Evolutionary conservation across 176 grass and related monocot genomes (phyloP), one percentile per base, ranked within the genome.

Genomic region (Secale cereale): DNA sequence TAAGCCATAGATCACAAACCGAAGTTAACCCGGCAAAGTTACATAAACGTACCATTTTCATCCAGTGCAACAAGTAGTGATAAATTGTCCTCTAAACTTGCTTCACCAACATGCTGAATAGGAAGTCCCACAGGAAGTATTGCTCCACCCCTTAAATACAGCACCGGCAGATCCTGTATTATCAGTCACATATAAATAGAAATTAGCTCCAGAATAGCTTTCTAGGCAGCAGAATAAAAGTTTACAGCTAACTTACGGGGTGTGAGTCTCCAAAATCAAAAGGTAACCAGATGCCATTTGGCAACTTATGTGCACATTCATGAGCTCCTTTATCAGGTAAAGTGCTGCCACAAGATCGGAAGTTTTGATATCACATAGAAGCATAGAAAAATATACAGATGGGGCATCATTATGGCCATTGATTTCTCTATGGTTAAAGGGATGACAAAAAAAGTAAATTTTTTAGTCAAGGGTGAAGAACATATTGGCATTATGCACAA

Each of bases 181-280:
- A 74, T 66, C 46, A 57, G 62, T 60, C 9, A 26, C 59, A 56
- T 41, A 56, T 37, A 82, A 63, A 60, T 77, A 45, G 80, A 31
- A 72, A 17, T 40, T 59, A 36, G 45, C 61, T 20, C 68, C 7
- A 28, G 10, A 54, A 72, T 43, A 43, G 1, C 7, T 81, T 74
- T 35, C 12, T 59, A 57, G n/a, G 65, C 7, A 82, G 43, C 10
- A 81, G 67, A 83, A 74, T 70, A 73, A 39, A 46, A 69, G 32
- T 81, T 73, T 61, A 72, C 14, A 78, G 57, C 82, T 14, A 89
- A 91, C 93, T 89, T 92, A 98, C 93, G 40, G 85, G 93, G 50
- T 95, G 93, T 27, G 91, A 92, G 88, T 98, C 96, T 39, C 59
- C 86, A 87, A 98, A 98, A 85, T 98, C 96, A 59, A 98, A 91